Evolutionary conservation across 169 alveolate species (phyloP).

Genomic region (Blepharisma undulans): DNA sequence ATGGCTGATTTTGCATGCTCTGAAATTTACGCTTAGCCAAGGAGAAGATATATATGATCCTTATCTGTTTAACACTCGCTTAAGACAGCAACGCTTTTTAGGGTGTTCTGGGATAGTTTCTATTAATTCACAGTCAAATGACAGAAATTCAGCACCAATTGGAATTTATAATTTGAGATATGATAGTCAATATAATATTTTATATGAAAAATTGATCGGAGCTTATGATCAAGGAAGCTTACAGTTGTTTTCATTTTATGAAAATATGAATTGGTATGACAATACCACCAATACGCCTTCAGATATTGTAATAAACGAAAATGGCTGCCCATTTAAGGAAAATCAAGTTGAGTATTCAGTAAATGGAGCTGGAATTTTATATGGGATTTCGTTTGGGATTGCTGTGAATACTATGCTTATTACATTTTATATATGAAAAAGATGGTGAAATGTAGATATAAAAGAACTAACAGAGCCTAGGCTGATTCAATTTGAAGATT

Average conservation of each 20-base stretch:
- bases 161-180: not conserved
- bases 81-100: not conserved
- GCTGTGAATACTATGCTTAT: not conserved
- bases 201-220: not conserved
- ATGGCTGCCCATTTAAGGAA: slow-evolving; percentile 32
- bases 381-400: not conserved
- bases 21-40: not conserved
- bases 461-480: not conserved
- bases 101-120: slow-evolving; percentile 34
- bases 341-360: not conserved
- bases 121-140: not conserved
- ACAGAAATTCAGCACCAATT: not conserved
- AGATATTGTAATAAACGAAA: not conserved
- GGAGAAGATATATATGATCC: slow-evolving; percentile 13
- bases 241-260: not conserved
- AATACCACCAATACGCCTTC: not conserved
- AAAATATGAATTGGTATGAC: slow-evolving; percentile 13
- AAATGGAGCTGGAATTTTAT: not conserved
- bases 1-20: not conserved
- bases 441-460: not conserved
- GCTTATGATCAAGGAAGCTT: not conserved
- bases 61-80: not conserved
- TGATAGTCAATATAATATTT: not conserved
- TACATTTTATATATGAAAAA: not conserved
- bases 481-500: not conserved